Base-by-base conservation (phyloP, 2,329 filamentous ascomycete species). In the Pseudogymnoascus sp. region DNA sequence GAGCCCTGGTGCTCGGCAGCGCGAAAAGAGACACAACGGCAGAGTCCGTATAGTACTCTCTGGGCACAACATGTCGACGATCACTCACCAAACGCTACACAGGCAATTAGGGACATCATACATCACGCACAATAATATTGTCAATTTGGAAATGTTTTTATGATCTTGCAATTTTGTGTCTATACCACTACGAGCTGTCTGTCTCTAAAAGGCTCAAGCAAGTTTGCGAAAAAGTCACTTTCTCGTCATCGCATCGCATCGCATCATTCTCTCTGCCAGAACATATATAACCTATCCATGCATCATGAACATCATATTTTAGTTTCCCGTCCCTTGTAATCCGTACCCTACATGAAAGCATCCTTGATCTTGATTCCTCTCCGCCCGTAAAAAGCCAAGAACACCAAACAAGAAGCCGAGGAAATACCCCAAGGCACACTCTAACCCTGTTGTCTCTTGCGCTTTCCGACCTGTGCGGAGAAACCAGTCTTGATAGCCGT, bases 401-500 rank as follows among this genome's bases (percentile, higher is more conserved):
- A 39, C 34, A 61, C 26, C 31, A 63, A 47, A 40, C 59, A 60
- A 62, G 47, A 62, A 62, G 36, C 23, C 54, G 51, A 63, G 40
- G 29, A 37, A 63, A 64, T 18, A 62, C 40, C 40, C 31, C 23
- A 60, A 42, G 63, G 21, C 40, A 61, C 23, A 61, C 64, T 71
- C 83, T 92, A 96, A 78, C 83, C 89, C 78, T 91, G 86, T 81
- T 92, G 89, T 86, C 96, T 96, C 84, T 87, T 95, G 85, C 95
- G 89, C 89, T 97, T 97, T 77, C 95, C 95, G 78, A 99, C 90
- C 81, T 97, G 95, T 78, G 95, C 95, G 74, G 93, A 96, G 92
- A 99, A 99, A 92, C 95, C 95, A 67, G 92, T 96, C 88, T 99
- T 99, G 89, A 99, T 99, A 70, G 95, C 93, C 66, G 91, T 91